phyloP scores from a whole-genome alignment of 768 basidiomycete species.

The Russula virescens region DNA sequence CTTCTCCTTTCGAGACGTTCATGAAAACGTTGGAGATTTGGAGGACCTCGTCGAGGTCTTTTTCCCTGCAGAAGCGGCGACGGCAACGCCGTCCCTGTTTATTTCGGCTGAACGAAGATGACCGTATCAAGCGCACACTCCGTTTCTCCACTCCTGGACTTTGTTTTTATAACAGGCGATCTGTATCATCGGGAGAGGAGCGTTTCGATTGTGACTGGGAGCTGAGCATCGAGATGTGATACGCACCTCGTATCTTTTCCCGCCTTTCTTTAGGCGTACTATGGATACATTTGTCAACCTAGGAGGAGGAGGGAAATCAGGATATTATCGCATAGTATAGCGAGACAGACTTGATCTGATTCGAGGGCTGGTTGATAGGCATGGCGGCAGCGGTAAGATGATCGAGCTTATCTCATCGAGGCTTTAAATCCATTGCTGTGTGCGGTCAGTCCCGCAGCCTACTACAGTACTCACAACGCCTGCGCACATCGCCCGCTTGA shows the following conservation, averaged over 20 bases:
- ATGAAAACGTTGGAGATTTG: conserved; percentile 95
- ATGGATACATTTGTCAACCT: conserved; percentile 97
- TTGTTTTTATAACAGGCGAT: conserved; percentile 99
- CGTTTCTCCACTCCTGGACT: conserved; percentile 92
- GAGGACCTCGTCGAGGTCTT: conserved; percentile 88
- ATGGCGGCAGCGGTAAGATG: conserved; percentile 26
- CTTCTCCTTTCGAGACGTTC: conserved; percentile 95
- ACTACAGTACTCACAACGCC: neutral
- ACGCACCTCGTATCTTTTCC: conserved; percentile 94
- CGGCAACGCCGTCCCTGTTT: neutral
- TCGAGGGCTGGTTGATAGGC: conserved; percentile 78
- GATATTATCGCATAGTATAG: neutral
- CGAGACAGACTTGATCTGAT: conserved; percentile 45
- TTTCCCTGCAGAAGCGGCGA: conserved; percentile 58
- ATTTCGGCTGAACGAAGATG: no score
- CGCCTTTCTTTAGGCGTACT: conserved; percentile 93
- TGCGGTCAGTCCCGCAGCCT: no score
- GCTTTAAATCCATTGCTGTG: no score
- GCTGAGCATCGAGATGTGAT: neutral
- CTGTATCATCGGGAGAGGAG: conserved; percentile 33
- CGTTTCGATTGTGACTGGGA: neutral
- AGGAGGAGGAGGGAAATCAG: conserved; percentile 14
- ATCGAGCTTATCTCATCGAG: conserved; percentile 6
- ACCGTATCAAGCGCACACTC: conserved; percentile 53
- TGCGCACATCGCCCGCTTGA: no score